Conservation (phyloP, 345 rosid genomes). For the Camelina hispida region DNA sequence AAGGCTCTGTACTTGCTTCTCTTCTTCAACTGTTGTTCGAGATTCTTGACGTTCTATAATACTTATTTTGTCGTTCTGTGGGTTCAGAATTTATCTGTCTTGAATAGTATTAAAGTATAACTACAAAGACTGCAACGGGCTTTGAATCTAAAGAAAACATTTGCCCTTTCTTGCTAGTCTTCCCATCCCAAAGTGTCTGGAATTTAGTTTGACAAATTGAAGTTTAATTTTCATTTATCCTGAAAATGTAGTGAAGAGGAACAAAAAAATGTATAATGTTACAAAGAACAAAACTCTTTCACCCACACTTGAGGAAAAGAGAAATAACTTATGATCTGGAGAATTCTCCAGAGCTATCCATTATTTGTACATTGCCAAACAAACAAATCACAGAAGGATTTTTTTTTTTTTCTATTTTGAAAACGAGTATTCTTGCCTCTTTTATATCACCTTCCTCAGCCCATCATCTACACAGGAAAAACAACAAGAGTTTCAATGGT, state of each 20-base stretch:
- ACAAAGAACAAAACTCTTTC: slow-evolving; percentile 34
- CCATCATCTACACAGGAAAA: slow-evolving; percentile 43
- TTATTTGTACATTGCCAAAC: slow-evolving; percentile 30
- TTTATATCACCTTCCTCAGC: slow-evolving; percentile 29
- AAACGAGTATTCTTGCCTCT: slow-evolving; percentile 6
- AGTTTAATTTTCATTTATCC: slow-evolving; percentile 6
- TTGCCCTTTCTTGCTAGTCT: slow-evolving; percentile 18
- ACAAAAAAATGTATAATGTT: slow-evolving; percentile 30
- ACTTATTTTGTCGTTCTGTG: neutral
- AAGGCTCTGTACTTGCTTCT: slow-evolving; percentile 46
- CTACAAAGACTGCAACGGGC: neutral
- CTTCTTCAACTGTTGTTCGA: slow-evolving; percentile 40
- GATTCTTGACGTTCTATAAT: slow-evolving; percentile 32
- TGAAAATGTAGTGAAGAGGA: slow-evolving; percentile 11
- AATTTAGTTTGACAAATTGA: neutral
- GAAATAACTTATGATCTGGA: slow-evolving; percentile 17
- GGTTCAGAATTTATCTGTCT: neutral
- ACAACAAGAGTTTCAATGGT: slow-evolving; percentile 6
- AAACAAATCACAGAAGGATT: slow-evolving; percentile 11
- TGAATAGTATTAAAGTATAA: neutral
- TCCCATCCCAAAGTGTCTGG: neutral
- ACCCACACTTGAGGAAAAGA: slow-evolving; percentile 17
- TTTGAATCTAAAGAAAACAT: slow-evolving; percentile 19
- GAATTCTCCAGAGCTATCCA: slow-evolving; percentile 37
- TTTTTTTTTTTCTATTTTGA: no score